Evolutionary conservation across 495 filamentous ascomycete species (phyloP), one percentile per base, ranked within the genome.

Genomic region (Monascus purpureus): DNA sequence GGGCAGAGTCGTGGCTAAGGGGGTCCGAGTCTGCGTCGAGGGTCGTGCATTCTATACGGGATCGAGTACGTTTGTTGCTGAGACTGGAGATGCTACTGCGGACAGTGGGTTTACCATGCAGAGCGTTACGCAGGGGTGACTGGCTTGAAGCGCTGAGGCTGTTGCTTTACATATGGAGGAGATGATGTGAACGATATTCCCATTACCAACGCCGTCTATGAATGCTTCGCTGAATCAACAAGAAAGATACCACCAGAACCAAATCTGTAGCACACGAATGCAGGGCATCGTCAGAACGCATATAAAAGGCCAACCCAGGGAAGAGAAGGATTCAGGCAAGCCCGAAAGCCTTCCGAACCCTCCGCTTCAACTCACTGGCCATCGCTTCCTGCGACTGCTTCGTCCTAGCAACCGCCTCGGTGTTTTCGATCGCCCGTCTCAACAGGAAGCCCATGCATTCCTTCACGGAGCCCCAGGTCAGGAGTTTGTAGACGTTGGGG

Each of bases 371-470:
- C 57, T 95, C 87, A 11, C 24, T 48, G 38, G 68, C 59, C 71
- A 93, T 80, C 0, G 84, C 88, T 34, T 74, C 53, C 45, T 77
- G 67, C 8, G 80, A 83, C 30, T 80, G 75, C 49, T 60, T 70
- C 16, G 84, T 93, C 36, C 88, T 63, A 29, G 70, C 63, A 30
- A 88, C 79, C 12, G 90, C 84, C 49, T 93, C 87, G 44, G 72
- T 77, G 54, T 97, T 97, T 68, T 97, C 88, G 29, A 90, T 64
- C 19, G 87, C 88, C 25, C 88, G 63, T 25, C 88, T 61, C 9
- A 93, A 57, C 19, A 97, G 51, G 52, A 92, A 97, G 42, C 87
- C 88, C 75, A 95, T 77, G 57, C 88, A 97, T 58, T 97, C 85
- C 25, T 76, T 72, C 17, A 84, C 85, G 1, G 77, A 80, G 4